Conservation (phyloP, 495 filamentous ascomycete species). For the Annulohypoxylon maeteangense region DNA sequence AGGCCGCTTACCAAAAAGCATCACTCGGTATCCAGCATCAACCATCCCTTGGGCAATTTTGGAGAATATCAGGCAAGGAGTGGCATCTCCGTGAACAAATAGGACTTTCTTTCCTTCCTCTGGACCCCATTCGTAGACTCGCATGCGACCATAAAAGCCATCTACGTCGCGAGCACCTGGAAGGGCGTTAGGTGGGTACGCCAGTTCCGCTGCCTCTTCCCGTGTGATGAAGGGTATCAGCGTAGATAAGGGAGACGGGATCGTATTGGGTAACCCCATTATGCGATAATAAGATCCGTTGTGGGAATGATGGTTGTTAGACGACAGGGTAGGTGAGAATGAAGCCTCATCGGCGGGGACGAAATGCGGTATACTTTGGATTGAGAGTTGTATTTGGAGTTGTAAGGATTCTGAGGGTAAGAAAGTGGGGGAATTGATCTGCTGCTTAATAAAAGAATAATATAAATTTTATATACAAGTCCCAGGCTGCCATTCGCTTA, state of each 20-base stretch:
- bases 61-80: conserved; percentile 74
- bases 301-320: conserved; percentile 3
- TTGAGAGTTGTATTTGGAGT: neutral
- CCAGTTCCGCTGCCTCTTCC: conserved; percentile 27
- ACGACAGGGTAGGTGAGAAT: neutral
- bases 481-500: neutral
- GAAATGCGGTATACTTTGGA: neutral
- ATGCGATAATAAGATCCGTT: conserved; percentile 4
- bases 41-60: conserved; percentile 73
- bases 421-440: neutral
- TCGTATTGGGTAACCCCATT: conserved; percentile 22
- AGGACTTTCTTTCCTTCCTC: conserved; percentile 76
- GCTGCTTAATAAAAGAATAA: too few relatives aligned
- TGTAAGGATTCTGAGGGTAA: neutral
- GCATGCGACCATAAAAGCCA: conserved; percentile 77
- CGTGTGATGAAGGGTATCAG: conserved; percentile 30
- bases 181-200: conserved; percentile 78
- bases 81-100: conserved; percentile 83
- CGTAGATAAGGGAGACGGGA: conserved; percentile 21
- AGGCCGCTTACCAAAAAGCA: conserved; percentile 71
- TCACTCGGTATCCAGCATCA: conserved; percentile 75
- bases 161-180: conserved; percentile 79
- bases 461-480: neutral
- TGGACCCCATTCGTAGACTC: conserved; percentile 86
- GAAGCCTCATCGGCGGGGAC: neutral